These are phyloP conservation scores for Simmondsia chinensis DNA, from an alignment of 148 eudicot genomes.

Conservation along the genomic window DNA sequence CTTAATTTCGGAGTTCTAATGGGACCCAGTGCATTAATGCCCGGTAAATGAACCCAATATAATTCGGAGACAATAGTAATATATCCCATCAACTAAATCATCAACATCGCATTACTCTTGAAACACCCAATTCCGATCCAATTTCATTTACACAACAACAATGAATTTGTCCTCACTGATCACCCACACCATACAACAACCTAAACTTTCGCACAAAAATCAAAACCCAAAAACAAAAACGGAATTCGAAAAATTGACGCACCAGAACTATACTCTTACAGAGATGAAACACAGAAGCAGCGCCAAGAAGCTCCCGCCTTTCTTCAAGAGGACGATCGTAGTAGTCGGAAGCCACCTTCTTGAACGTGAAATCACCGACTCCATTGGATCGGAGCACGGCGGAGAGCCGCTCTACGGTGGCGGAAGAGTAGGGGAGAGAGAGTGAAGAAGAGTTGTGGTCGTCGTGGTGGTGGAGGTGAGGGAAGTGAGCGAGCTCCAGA, in stretches of 20 bases:
- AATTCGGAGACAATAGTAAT: too few relatives aligned
- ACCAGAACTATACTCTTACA: constrained; percentile 98
- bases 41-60: too few relatives aligned
- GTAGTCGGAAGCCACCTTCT: constrained; percentile 59
- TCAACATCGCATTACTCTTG: too few relatives aligned
- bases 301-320: constrained; percentile 60
- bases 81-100: too few relatives aligned
- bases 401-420: constrained; percentile 69
- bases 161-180: too few relatives aligned
- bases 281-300: constrained; percentile 79
- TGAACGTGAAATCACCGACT: constrained; percentile 61
- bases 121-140: too few relatives aligned
- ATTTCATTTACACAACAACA: too few relatives aligned
- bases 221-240: background rate
- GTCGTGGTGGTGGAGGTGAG: constrained; percentile 1
- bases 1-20: too few relatives aligned
- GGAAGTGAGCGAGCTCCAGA: constrained; percentile 35
- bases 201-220: background rate
- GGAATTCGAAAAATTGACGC: background rate
- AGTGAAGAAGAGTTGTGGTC: constrained; percentile 13
- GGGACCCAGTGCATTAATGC: too few relatives aligned
- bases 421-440: constrained; percentile 19
- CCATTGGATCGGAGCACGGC: constrained; percentile 39
- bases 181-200: background rate
- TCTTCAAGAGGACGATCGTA: constrained; percentile 61